Conservation (phyloP, 345 rosid genomes). For the Hibiscus tridactylites region DNA sequence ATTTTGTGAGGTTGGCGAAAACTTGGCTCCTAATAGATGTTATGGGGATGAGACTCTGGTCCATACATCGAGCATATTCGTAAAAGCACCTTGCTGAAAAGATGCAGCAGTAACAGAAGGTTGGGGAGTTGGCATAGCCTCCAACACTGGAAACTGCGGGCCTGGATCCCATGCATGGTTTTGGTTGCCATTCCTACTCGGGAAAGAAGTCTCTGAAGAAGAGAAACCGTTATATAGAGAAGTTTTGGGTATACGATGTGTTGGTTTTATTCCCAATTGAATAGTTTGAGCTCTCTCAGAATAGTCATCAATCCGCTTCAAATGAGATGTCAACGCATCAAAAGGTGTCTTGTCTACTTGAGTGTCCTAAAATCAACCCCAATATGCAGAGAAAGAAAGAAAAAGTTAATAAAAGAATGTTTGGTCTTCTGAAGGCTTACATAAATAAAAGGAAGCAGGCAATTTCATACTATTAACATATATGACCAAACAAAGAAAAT, state of each 20-base stretch:
- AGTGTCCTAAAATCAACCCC: conserved; percentile 30
- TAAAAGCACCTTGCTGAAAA: conserved; percentile 19
- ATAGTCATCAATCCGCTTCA: conserved; percentile 28
- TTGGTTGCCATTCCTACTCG: neutral
- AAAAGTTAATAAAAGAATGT: conserved; percentile 1
- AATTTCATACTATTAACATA: neutral
- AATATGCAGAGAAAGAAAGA: neutral
- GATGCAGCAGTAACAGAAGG: neutral
- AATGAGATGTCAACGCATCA: conserved; percentile 30
- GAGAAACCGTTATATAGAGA: conserved; percentile 16
- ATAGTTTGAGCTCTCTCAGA: conserved; percentile 38
- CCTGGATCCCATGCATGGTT: conserved; percentile 17
- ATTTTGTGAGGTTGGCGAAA: conserved; percentile 24
- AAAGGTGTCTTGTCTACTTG: conserved; percentile 37
- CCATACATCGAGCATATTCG: conserved; percentile 8
- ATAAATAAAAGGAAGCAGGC: neutral
- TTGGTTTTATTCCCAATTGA: conserved; percentile 23
- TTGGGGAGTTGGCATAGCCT: conserved; percentile 3
- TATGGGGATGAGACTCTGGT: conserved; percentile 30
- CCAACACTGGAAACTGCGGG: neutral
- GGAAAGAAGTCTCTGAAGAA: conserved; percentile 27
- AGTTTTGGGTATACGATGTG: conserved; percentile 15
- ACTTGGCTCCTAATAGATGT: conserved; percentile 29
- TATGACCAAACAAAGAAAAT: neutral
- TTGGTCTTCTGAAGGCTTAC: neutral